A percentile compares a stretch with the other conserved stretches of the same genome.
Evolutionary conservation across 331 rosid genomes (phyloP).

Genomic region (Quercus lobata): DNA sequence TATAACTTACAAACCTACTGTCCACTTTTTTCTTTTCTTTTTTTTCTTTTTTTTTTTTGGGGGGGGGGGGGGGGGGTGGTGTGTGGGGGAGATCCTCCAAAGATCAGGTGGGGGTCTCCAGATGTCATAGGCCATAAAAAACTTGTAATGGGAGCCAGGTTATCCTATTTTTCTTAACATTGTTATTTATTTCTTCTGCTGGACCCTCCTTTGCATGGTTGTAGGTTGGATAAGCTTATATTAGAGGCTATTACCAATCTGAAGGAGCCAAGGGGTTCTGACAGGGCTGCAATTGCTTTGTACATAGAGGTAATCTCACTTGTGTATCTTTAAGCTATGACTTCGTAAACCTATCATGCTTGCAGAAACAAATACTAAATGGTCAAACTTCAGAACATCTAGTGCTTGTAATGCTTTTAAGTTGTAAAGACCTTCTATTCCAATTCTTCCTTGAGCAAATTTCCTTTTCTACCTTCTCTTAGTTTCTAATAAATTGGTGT

Average conservation of each 20-base stretch:
- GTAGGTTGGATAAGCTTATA: constrained; percentile 87
- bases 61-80: no score
- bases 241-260: constrained; percentile 63
- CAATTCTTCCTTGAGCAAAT: not conserved
- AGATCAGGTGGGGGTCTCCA: not conserved
- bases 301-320: constrained; percentile 68
- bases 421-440: not conserved
- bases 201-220: constrained; percentile 25
- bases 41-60: no score
- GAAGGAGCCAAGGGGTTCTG: constrained; percentile 90
- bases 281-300: constrained; percentile 72
- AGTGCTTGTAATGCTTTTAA: not conserved
- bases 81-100: not conserved
- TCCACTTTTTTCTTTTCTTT: not conserved
- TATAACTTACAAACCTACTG: not conserved
- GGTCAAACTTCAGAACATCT: not conserved
- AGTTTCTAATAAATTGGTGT: not conserved
- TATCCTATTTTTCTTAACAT: constrained; percentile 6
- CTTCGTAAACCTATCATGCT: not conserved
- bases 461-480: not conserved
- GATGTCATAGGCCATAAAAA: constrained; percentile 1
- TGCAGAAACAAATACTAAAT: not conserved
- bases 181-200: constrained; percentile 8
- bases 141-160: not conserved
- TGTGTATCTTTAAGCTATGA: not conserved